Conservation (phyloP, 164 flowering plant genomes). For the Magnolia changhungtana region DNA sequence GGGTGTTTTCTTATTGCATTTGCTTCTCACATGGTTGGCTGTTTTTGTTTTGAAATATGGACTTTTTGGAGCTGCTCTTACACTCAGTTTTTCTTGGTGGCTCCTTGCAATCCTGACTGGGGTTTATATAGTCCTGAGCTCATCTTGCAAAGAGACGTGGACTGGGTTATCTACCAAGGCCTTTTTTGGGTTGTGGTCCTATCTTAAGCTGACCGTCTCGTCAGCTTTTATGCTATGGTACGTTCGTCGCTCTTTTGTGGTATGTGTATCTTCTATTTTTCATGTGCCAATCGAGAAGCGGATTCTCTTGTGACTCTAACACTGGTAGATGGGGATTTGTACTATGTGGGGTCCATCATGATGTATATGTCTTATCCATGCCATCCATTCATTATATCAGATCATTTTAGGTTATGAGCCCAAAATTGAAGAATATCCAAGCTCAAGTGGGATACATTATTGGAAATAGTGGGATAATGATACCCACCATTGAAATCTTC, state of each 20-base stretch:
- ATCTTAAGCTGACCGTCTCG: conserved; percentile 63
- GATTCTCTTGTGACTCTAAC: too few relatives aligned
- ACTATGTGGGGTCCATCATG: too few relatives aligned
- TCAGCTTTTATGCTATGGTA: conserved; percentile 86
- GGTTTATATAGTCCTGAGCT: conserved; percentile 55
- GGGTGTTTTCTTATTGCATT: conserved; percentile 53
- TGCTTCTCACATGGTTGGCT: conserved; percentile 49
- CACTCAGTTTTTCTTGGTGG: conserved; percentile 82
- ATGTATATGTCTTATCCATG: too few relatives aligned
- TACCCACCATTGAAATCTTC: too few relatives aligned
- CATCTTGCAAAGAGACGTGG: conserved; percentile 65
- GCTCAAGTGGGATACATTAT: too few relatives aligned
- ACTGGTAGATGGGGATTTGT: too few relatives aligned
- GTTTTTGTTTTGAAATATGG: conserved; percentile 54
- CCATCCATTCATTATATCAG: too few relatives aligned
- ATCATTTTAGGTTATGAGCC: too few relatives aligned
- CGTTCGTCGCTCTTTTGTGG: not conserved
- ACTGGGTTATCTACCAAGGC: conserved; percentile 63
- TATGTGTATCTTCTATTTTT: not conserved
- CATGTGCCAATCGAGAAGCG: not conserved
- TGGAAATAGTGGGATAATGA: too few relatives aligned
- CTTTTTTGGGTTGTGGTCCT: conserved; percentile 68
- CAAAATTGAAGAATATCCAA: too few relatives aligned
- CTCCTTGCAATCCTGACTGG: conserved; percentile 42
- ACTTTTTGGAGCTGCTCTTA: conserved; percentile 67